phyloP scores from a whole-genome alignment of 352 stramenopile genomes.

The Aphanomyces stellatus region DNA sequence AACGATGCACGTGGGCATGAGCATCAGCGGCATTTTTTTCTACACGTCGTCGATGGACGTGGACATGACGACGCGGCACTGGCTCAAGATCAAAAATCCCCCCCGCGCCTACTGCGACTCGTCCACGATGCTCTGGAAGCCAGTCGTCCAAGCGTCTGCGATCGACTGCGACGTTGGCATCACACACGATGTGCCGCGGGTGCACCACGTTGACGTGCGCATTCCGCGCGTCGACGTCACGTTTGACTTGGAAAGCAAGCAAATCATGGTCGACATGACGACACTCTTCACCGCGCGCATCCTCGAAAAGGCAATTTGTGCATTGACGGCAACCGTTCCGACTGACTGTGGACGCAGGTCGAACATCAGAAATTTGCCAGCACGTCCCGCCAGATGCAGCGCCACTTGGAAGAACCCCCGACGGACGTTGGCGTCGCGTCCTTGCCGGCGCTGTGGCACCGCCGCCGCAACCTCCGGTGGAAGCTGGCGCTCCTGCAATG shows the following conservation, averaged over 20 bases:
- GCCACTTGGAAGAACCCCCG: background rate
- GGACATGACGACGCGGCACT: slow-evolving; percentile 6
- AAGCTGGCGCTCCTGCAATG: background rate
- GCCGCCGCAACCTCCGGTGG: background rate
- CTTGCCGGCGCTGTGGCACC: background rate
- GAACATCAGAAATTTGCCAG: background rate
- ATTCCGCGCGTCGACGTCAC: slow-evolving; percentile 4
- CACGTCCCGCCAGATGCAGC: background rate
- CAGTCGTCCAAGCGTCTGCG: slow-evolving; percentile 4
- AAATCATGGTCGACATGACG: slow-evolving; percentile 9
- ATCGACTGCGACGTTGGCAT: background rate
- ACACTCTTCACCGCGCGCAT: background rate
- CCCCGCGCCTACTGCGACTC: background rate
- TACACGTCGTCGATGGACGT: slow-evolving; percentile 19
- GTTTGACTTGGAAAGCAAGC: slow-evolving; percentile 12
- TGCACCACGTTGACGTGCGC: slow-evolving; percentile 12
- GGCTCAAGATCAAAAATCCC: background rate
- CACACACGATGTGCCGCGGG: background rate
- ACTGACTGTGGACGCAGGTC: background rate
- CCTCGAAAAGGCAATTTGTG: slow-evolving; percentile 6
- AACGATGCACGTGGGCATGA: slow-evolving; percentile 48
- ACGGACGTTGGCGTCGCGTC: background rate
- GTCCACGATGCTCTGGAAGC: slow-evolving; percentile 4
- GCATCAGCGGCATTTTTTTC: slow-evolving; percentile 37
- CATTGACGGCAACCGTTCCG: too few species aligned